A percentile compares a stretch with the other conserved stretches of the same genome.
Evolutionary conservation across 2,329 filamentous ascomycete genomes (phyloP).

Genomic region (Fusarium poae): DNA sequence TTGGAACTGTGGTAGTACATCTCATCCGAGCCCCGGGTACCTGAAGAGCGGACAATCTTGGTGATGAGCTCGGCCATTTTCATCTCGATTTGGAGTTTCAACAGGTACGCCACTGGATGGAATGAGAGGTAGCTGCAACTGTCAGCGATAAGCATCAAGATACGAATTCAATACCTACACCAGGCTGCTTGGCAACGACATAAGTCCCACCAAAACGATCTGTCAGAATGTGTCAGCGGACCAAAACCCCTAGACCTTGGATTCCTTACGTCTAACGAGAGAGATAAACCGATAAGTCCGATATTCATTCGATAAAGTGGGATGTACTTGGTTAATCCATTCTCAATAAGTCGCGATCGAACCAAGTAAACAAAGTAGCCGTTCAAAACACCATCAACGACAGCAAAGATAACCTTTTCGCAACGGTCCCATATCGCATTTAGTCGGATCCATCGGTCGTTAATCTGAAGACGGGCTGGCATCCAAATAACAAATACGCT

Average conservation of each 20-base stretch:
- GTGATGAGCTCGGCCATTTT: constrained; percentile 63
- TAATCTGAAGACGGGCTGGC: constrained; percentile 62
- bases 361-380: constrained; percentile 64
- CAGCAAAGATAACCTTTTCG: constrained; percentile 64
- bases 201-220: constrained; percentile 46
- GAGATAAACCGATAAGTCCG: constrained; percentile 43
- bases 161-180: constrained; percentile 33
- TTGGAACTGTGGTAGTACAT: constrained; percentile 25
- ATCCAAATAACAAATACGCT: constrained; percentile 68
- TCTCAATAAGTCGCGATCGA: constrained; percentile 59
- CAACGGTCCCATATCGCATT: constrained; percentile 66
- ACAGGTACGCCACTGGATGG: constrained; percentile 62
- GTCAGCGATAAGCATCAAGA: not conserved
- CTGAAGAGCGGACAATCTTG: constrained; percentile 46
- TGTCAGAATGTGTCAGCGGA: not conserved
- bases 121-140: constrained; percentile 47
- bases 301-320: constrained; percentile 56
- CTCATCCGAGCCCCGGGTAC: constrained; percentile 5
- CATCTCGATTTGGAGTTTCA: constrained; percentile 66
- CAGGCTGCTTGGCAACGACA: constrained; percentile 47
- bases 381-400: constrained; percentile 64
- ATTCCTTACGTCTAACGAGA: constrained; percentile 45
- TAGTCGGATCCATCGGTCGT: constrained; percentile 56
- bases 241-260: rapidly evolving
- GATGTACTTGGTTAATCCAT: constrained; percentile 63